Evolutionary conservation across 306 rosid species (phyloP).

Genomic region (Pyrus pyrifolia): DNA sequence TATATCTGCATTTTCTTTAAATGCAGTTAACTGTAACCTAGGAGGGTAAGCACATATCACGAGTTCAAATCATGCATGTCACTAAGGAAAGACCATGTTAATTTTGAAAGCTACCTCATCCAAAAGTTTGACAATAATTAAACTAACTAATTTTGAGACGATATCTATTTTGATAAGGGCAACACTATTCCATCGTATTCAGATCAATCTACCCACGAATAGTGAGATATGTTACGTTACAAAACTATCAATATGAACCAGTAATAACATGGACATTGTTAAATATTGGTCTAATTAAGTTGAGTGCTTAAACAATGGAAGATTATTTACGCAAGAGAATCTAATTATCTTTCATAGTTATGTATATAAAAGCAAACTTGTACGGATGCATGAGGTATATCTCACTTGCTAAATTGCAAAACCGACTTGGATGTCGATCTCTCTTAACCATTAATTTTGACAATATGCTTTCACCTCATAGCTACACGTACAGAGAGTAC

Average conservation of each 20-base stretch:
- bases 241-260: too few species aligned
- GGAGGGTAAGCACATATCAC: neutral
- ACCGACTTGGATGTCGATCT: neutral
- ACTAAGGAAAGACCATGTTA: neutral
- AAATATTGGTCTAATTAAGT: neutral
- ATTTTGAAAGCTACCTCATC: neutral
- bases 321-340: neutral
- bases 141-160: neutral
- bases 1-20: neutral
- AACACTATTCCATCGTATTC: neutral
- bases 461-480: slow-evolving; percentile 1
- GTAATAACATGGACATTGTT: neutral
- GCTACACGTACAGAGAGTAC: neutral
- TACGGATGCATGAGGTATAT: neutral
- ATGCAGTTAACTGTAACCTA: neutral
- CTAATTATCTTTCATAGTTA: neutral
- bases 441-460: slow-evolving; percentile 5
- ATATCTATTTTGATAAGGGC: neutral
- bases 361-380: neutral
- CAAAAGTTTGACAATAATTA: neutral
- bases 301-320: neutral
- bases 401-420: neutral
- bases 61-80: neutral
- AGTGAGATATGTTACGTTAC: neutral
- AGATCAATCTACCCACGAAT: neutral